These are phyloP conservation scores for Trichosporon faecale DNA, from an alignment of 1,284 basidiomycete species.

Conservation along the genomic window DNA sequence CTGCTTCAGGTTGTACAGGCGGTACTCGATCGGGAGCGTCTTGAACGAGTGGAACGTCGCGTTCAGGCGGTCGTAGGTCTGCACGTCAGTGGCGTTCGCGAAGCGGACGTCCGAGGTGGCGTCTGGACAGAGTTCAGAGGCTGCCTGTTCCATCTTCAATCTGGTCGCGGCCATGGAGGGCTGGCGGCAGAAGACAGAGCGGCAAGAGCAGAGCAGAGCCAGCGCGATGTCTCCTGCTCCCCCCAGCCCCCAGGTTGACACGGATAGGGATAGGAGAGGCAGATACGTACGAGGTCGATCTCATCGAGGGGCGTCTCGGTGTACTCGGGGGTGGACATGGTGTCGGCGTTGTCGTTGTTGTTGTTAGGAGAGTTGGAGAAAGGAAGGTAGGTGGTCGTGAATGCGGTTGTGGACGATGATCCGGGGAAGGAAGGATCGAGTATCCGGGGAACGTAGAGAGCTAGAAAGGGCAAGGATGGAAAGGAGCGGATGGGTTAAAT, in stretches of 20 bases:
- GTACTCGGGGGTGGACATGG: constrained; percentile 14
- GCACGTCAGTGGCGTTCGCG: not conserved
- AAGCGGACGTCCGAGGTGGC: not conserved
- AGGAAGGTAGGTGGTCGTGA: not conserved
- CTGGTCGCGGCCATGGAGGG: no score
- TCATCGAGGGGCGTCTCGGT: constrained; percentile 24
- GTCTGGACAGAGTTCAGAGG: no score
- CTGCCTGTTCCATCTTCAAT: no score
- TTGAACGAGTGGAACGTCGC: constrained; percentile 58
- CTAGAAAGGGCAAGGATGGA: no score
- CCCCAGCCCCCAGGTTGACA: no score
- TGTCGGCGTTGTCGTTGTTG: not conserved
- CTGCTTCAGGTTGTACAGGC: constrained; percentile 63
- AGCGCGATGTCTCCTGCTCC: no score
- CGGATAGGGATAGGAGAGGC: not conserved
- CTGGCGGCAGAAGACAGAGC: no score
- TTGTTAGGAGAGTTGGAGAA: not conserved
- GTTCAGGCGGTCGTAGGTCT: constrained; percentile 57
- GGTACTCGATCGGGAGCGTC: constrained; percentile 59
- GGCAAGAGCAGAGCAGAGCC: no score
- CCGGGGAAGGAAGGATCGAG: not conserved
- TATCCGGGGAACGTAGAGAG: not conserved
- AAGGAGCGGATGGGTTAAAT: not conserved
- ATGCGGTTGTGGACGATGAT: not conserved
- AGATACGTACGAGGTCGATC: constrained; percentile 26